Base-by-base conservation (phyloP, 2,329 filamentous ascomycete species). In the Stachybotrys echinatus region DNA sequence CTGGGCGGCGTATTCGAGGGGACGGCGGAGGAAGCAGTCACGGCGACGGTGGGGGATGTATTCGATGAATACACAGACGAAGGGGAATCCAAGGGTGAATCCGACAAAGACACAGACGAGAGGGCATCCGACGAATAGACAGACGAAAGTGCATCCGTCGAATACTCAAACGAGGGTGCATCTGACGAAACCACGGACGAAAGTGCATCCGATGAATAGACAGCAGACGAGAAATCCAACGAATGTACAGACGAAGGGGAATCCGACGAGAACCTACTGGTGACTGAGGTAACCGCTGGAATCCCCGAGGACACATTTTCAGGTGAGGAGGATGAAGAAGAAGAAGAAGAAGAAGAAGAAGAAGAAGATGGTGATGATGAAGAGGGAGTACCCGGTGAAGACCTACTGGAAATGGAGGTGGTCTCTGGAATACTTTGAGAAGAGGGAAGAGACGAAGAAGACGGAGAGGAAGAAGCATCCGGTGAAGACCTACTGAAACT, bases 401-500 rank as follows among this genome's bases (percentile, higher is more conserved):
- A 54, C 27, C 10, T 34, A 34, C 27, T 8, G 40, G 56, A 45
- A 40, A 56, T 27, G 14, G 50, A 19, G n/a, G 50, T 43, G 22
- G 48, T 48, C n/a, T 45, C 48, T 19, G 23, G 20, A 22, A 39
- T 14, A 34, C 14, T 34, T 34, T 34, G 27, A 34, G 27, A 34
- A 34, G 27, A n/a, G n/a, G n/a, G n/a, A n/a, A n/a, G n/a, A n/a
- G n/a, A n/a, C n/a, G n/a, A n/a, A n/a, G n/a, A n/a, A n/a, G n/a
- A n/a, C n/a, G n/a, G n/a, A n/a, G n/a, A n/a, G n/a, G n/a, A n/a
- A n/a, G n/a, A n/a, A n/a, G n/a, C n/a, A n/a, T n/a, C n/a, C n/a
- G n/a, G n/a, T n/a, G 51, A 50, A 50, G 53, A 52, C 54, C 61
- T 67, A 66, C 65, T 62, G 55, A 62, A 55, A 58, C 59, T 58